phyloP scores from a whole-genome alignment of 768 basidiomycete genomes.

The Lepiota venenata region DNA sequence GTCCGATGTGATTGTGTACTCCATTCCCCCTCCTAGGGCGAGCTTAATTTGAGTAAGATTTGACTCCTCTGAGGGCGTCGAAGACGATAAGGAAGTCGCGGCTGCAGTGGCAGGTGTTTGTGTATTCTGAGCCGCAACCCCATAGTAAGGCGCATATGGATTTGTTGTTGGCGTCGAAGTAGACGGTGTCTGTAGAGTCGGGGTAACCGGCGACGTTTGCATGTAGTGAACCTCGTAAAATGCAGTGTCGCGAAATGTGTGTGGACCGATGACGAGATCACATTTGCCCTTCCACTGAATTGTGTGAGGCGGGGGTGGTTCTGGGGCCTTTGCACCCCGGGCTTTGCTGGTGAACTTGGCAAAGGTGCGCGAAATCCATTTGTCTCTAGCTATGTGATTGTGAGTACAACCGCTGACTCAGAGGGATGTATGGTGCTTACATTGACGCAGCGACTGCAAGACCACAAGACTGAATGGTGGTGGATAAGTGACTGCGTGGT shows the following conservation, averaged over 20 bases:
- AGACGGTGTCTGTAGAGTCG: conserved; percentile 12
- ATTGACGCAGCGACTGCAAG: conserved; percentile 68
- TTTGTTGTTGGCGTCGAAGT: neutral
- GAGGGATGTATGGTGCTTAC: conserved; percentile 33
- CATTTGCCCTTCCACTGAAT: conserved; percentile 64
- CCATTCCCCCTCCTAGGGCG: conserved; percentile 9
- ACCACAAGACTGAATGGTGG: conserved; percentile 49
- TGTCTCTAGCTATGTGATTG: conserved; percentile 53
- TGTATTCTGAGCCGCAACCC: conserved; percentile 6
- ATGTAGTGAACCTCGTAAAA: conserved; percentile 77
- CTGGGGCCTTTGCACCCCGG: conserved; percentile 52
- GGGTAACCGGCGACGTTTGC: conserved; percentile 16
- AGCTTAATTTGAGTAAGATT: conserved; percentile 5
- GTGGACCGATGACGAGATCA: conserved; percentile 73
- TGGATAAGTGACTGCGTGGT: neutral
- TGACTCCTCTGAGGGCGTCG: neutral
- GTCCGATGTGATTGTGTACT: conserved; percentile 10
- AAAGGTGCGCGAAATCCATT: conserved; percentile 66
- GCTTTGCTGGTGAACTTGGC: conserved; percentile 69
- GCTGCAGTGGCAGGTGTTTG: neutral
- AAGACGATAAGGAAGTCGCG: conserved; percentile 6
- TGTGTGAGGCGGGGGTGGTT: conserved; percentile 61
- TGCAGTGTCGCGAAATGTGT: conserved; percentile 61
- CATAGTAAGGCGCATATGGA: conserved; percentile 1
- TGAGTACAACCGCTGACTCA: neutral